Conservation (phyloP, 345 rosid genomes). For the Hibiscus syriacus region DNA sequence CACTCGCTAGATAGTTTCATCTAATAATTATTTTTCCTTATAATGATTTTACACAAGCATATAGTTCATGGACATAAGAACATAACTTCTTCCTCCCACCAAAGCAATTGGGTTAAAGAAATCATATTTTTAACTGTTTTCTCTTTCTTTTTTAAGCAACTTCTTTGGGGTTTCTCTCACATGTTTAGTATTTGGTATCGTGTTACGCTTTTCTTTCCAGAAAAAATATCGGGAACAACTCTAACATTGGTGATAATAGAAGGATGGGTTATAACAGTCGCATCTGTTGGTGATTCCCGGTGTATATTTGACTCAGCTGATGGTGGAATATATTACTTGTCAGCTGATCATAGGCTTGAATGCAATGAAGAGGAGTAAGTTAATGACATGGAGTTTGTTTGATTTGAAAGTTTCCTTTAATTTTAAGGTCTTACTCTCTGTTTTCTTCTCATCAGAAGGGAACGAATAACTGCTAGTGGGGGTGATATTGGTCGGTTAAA, state of each 20-base stretch:
- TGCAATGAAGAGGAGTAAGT: conserved; percentile 90
- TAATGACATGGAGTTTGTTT: conserved; percentile 5
- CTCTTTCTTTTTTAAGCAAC: neutral
- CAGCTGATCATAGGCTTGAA: conserved; percentile 97
- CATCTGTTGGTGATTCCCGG: conserved; percentile 98
- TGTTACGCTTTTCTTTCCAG: conserved; percentile 26
- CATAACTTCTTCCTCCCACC: neutral
- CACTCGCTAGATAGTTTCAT: neutral
- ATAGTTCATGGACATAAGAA: neutral
- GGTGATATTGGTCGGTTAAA: conserved; percentile 98
- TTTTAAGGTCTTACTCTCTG: conserved; percentile 1
- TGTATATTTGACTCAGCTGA: conserved; percentile 96
- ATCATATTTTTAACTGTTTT: neutral
- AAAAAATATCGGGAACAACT: conserved; percentile 86
- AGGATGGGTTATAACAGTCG: conserved; percentile 88
- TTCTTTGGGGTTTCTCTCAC: neutral
- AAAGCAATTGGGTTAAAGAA: neutral
- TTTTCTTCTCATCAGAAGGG: conserved; percentile 48
- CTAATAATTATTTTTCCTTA: neutral
- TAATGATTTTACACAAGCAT: neutral
- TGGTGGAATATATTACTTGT: conserved; percentile 78
- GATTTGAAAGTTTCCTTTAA: conserved; percentile 6
- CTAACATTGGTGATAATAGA: conserved; percentile 89
- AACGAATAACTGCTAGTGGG: conserved; percentile 86
- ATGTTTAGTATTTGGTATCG: neutral